phyloP scores from a whole-genome alignment of 2,329 filamentous ascomycete genomes.

The Aureobasidium subglaciale region DNA sequence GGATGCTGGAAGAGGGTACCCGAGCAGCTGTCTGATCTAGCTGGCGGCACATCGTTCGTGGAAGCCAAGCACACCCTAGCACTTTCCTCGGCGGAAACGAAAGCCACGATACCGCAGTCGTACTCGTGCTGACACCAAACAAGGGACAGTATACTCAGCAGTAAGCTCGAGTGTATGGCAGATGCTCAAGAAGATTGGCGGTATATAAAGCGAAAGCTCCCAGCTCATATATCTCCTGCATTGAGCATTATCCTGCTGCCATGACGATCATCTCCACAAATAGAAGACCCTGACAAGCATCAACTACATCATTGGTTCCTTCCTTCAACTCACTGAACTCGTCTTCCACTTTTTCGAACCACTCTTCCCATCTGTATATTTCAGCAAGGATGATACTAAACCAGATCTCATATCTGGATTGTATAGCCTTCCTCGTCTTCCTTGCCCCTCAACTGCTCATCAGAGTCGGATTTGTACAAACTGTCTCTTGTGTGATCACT shows the following conservation, averaged over 20 bases:
- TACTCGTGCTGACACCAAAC: too few species aligned
- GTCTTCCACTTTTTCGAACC: background rate
- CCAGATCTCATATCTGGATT: slow-evolving; percentile 69
- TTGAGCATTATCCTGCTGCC: background rate
- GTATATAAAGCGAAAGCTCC: too few species aligned
- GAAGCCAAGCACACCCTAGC: too few species aligned
- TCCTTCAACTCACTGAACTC: background rate
- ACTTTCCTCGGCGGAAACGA: too few species aligned
- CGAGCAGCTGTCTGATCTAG: too few species aligned
- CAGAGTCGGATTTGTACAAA: slow-evolving; percentile 56
- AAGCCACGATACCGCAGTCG: too few species aligned
- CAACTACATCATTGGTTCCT: slow-evolving; percentile 14
- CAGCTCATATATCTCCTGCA: too few species aligned
- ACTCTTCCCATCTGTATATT: background rate
- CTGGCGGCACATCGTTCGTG: too few species aligned
- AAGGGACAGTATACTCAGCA: too few species aligned
- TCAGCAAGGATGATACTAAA: slow-evolving; percentile 59
- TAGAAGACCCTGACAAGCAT: slow-evolving; percentile 7
- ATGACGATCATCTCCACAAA: slow-evolving; percentile 9
- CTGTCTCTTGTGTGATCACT: slow-evolving; percentile 50
- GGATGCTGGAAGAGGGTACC: too few species aligned
- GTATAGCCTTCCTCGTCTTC: slow-evolving; percentile 63
- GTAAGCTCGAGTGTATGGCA: too few species aligned
- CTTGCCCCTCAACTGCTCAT: slow-evolving; percentile 64
- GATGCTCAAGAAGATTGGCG: too few species aligned